These are phyloP conservation scores for Murraya koenigii DNA, from an alignment of 345 rosid genomes.

Conservation along the genomic window DNA sequence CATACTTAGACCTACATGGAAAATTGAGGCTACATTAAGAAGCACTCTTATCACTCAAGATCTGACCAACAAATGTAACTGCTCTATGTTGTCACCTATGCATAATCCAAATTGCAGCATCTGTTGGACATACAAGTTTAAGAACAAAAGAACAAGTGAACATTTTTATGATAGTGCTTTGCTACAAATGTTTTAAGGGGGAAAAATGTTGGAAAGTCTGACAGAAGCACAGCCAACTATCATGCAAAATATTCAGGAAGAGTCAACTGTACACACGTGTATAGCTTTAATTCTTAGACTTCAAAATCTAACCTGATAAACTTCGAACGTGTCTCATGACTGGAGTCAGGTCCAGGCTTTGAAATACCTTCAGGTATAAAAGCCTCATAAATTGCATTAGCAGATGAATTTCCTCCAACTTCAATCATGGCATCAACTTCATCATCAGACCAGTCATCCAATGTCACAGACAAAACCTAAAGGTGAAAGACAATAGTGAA, in stretches of 20 bases:
- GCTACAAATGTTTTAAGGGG: not conserved
- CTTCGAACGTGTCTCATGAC: constrained; percentile 67
- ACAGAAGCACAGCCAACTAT: not conserved
- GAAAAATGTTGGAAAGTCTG: not conserved
- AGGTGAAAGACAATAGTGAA: not conserved
- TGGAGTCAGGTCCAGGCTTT: constrained; percentile 81
- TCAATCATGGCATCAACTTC: constrained; percentile 88
- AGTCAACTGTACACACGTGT: not conserved
- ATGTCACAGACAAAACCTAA: constrained; percentile 88
- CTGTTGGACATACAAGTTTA: not conserved
- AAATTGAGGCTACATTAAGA: constrained; percentile 17
- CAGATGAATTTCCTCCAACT: constrained; percentile 92
- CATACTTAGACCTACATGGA: constrained; percentile 80
- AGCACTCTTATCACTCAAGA: constrained; percentile 15
- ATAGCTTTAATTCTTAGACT: not conserved
- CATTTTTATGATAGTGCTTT: not conserved
- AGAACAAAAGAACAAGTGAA: not conserved
- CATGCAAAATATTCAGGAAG: not conserved
- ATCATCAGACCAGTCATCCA: constrained; percentile 96
- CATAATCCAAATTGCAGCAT: constrained; percentile 8
- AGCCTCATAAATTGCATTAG: constrained; percentile 89
- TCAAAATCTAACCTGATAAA: constrained; percentile 63
- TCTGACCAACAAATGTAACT: not conserved
- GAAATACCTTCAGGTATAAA: constrained; percentile 71
- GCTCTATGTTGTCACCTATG: not conserved